Base-by-base conservation (phyloP, 345 rosid genomes). In the Noccaea caerulescens region DNA sequence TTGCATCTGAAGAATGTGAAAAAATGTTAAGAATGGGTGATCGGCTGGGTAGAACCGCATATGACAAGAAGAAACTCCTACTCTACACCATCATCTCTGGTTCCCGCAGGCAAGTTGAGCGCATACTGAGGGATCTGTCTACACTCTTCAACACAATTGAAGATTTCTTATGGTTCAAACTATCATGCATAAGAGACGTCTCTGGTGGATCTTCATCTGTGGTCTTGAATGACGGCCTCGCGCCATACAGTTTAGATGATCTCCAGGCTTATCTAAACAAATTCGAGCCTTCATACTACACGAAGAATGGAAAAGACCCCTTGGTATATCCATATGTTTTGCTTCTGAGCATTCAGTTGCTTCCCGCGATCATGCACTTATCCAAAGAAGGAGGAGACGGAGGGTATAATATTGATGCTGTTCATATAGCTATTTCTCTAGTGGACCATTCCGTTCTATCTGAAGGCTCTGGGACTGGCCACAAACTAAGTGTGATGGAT, bases 1-100 rank as follows among this genome's bases (percentile, higher is more conserved):
- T 83, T 76, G 99, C 98, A 70, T 81, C 97, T 41, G 99, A 95
- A 72, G 99, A 92, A 86, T 95, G 99, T 71, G 99, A 95, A 76
- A 95, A 86, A 80, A 85, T 89, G 87, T 74, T 95, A 54, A 86
- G 98, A 79, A 84, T 84, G 88, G 92, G 91, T 82, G 97, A 95
- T 80, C 89, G 96, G 47, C 81, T 88, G 59, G 99, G 98, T 73
- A 86, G 98, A 75, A 86, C 92, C 65, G 80, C 93, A 11, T 90
- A 90, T 77, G 99, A 94, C 77, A 92, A 92, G 91, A 94, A 94
- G 81, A 94, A 86, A 70, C 80, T 95, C 68, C 80, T 95, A 66
- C 93, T 95, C 34, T 92, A 92, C 84, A 90, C 96, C 38, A 84
- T 92, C 63, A 82, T 92, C 47, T 92, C 97, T 63, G 98, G 98